Evolutionary conservation across 1,139 yeast species (phyloP).

Genomic region (Taphrina deformans): DNA sequence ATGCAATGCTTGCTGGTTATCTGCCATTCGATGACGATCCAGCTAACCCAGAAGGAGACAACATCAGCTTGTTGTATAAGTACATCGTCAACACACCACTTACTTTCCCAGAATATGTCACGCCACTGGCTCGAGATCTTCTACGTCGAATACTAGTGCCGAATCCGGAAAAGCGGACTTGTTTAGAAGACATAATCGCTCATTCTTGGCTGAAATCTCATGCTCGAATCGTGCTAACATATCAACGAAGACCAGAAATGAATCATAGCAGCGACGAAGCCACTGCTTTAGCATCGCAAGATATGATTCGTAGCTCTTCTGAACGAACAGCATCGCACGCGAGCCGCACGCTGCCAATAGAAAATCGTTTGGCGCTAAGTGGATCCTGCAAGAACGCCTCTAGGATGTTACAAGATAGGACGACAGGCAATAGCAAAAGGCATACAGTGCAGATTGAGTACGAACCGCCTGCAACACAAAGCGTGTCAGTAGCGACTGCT

Average conservation of each 20-base stretch:
- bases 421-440: conserved; percentile 33
- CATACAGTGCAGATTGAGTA: conserved; percentile 39
- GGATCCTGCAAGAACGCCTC: conserved; percentile 35
- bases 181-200: conserved; percentile 64
- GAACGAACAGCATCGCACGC: conserved; percentile 12
- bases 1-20: conserved; percentile 97
- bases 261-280: not conserved
- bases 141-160: conserved; percentile 80
- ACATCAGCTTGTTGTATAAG: conserved; percentile 84
- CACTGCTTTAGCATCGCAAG: conserved; percentile 4
- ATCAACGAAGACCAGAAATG: not conserved
- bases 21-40: conserved; percentile 98
- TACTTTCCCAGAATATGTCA: conserved; percentile 92
- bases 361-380: conserved; percentile 33
- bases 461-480: conserved; percentile 19
- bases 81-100: conserved; percentile 88
- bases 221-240: conserved; percentile 44
- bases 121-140: conserved; percentile 88
- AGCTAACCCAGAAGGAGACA: conserved; percentile 92
- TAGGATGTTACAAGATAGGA: conserved; percentile 18
- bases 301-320: conserved; percentile 17
- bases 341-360: conserved; percentile 14
- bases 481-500: not conserved
- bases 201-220: conserved; percentile 89
- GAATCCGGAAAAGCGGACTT: conserved; percentile 77